These are phyloP conservation scores for Ligustrum vulgare DNA, from an alignment of 257 asterid species.

Conservation along the genomic window DNA sequence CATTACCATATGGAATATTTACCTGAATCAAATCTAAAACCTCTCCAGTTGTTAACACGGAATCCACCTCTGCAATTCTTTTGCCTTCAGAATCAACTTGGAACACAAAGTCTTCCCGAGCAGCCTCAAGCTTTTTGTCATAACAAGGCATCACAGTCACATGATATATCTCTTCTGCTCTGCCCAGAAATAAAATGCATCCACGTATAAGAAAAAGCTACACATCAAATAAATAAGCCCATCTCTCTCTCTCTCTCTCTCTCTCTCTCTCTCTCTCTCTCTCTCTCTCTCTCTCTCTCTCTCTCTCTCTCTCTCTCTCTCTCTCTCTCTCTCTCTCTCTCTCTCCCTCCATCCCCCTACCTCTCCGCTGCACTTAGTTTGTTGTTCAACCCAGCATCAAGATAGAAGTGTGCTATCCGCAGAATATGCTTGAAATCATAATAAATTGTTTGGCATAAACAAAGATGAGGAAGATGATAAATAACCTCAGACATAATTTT, in stretches of 20 bases:
- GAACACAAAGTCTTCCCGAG: slow-evolving; percentile 86
- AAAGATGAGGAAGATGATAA: slow-evolving; percentile 12
- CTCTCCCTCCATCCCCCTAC: no score
- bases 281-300: not conserved
- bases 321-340: not conserved
- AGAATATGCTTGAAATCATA: not conserved
- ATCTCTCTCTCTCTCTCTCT: not conserved
- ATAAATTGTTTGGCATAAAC: not conserved
- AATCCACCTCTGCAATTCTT: slow-evolving; percentile 78
- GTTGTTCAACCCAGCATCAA: not conserved
- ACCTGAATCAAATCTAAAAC: slow-evolving; percentile 90
- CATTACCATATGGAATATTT: slow-evolving; percentile 11
- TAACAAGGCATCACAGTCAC: slow-evolving; percentile 99
- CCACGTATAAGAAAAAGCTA: slow-evolving; percentile 10
- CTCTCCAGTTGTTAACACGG: slow-evolving; percentile 96
- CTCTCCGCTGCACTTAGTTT: not conserved
- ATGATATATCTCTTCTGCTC: slow-evolving; percentile 91
- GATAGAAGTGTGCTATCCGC: not conserved
- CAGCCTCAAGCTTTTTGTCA: slow-evolving; percentile 97
- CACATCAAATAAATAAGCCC: not conserved
- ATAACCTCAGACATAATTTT: slow-evolving; percentile 63
- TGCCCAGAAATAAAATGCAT: slow-evolving; percentile 33
- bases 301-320: not conserved
- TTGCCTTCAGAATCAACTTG: slow-evolving; percentile 61
- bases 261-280: not conserved